Base-by-base conservation (phyloP, 2,329 filamentous ascomycete genomes). In the Metarhizium humberi region DNA sequence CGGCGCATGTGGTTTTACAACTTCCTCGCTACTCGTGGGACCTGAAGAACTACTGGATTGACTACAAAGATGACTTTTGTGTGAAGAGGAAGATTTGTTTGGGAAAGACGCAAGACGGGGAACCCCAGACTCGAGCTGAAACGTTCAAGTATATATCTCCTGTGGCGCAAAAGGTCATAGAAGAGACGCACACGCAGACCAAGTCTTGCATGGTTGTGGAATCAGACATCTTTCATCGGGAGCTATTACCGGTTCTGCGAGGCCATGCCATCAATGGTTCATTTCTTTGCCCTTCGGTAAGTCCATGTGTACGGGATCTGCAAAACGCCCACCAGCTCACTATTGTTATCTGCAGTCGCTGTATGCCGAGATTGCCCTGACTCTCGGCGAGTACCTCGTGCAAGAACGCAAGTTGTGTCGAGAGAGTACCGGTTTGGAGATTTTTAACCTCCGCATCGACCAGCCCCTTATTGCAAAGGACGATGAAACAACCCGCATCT, bases 1-100 rank as follows among this genome's bases (percentile, higher is more conserved):
- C 61, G 0, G 67, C 66, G 11, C 65, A 71, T 10, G 69, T 69
- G 8, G 72, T 90, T 30, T 70, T 88, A 13, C 72, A 80, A 10
- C 73, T 90, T 2, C 87, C 87, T 1, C 78, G 79, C 2, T 90
- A 90, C 66, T 76, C 76, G 0, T 91, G 86, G 70, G 84, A 90
- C 62, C 74, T 81, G 64, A 88, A 88, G 75, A 84, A 80, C 60
- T 88, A 90, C 66, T 83, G 80, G 79, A 73, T 81, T 40, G 72
- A 76, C 59, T 82, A 59, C 16, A 51, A 50, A 16, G 20, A 55
- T 18, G 51, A 89, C 69, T 90, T 84, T 84, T 79, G 77, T 25
- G 73, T 89, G 34, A 82, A 78, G 60, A 90, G 90, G 75, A 50
- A 69, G 74, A 36, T 13, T 11, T 16, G 13, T 5, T 13, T 5